Evolutionary conservation across 2,329 filamentous ascomycete genomes (phyloP).

Genomic region (Diaporthe ilicicola): DNA sequence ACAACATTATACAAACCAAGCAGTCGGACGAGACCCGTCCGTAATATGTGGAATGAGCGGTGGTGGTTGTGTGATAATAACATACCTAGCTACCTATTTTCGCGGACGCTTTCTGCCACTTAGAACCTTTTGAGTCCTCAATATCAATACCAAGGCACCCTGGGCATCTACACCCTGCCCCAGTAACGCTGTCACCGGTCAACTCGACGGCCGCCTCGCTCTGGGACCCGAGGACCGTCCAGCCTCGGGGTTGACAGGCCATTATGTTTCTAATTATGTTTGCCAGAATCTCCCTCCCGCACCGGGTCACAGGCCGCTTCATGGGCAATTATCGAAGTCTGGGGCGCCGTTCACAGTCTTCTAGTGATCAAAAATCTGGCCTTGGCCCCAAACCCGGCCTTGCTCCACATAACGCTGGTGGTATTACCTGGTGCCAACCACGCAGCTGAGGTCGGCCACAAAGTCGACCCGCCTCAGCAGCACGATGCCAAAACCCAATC

Average conservation of each 20-base stretch:
- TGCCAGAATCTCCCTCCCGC: background rate
- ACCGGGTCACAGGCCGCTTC: background rate
- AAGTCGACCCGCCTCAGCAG: conserved; percentile 7
- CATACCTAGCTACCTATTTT: background rate
- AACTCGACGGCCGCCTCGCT: background rate
- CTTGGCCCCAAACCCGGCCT: background rate
- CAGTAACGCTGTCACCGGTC: background rate
- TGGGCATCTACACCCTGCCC: background rate
- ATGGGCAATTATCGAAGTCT: background rate
- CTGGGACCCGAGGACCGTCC: background rate
- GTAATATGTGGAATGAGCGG: too few species aligned
- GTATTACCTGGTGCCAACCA: background rate
- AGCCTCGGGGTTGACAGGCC: background rate
- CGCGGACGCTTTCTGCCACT: too few species aligned
- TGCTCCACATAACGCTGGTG: background rate
- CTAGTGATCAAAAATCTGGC: background rate
- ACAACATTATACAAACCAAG: conserved; percentile 29
- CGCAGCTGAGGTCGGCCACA: background rate
- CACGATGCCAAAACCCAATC: conserved; percentile 11
- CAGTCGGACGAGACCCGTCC: conserved; percentile 4
- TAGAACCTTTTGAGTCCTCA: background rate
- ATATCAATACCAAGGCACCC: background rate
- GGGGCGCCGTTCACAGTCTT: background rate
- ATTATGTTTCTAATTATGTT: background rate
- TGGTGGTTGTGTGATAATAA: background rate